Evolutionary conservation across 768 basidiomycete species (phyloP).

Genomic region (Amyloporia xantha): DNA sequence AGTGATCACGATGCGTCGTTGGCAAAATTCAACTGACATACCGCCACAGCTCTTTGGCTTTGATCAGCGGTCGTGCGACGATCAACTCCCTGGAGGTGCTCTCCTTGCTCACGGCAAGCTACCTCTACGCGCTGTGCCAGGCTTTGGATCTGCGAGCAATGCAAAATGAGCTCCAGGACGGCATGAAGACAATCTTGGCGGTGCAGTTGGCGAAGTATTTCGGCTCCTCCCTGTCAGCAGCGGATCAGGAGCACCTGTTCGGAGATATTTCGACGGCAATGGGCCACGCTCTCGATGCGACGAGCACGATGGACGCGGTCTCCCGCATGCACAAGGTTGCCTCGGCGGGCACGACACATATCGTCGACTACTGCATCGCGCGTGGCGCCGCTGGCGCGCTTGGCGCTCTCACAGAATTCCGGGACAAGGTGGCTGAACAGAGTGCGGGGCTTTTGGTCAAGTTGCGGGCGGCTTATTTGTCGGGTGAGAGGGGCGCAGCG

Average conservation of each 20-base stretch:
- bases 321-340: conserved; percentile 70
- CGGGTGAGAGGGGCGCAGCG: conserved; percentile 49
- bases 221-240: conserved; percentile 30
- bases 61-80: conserved; percentile 79
- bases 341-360: conserved; percentile 47
- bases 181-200: conserved; percentile 39
- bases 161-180: conserved; percentile 55
- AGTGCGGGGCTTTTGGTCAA: conserved; percentile 38
- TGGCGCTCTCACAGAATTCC: conserved; percentile 44
- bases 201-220: conserved; percentile 46
- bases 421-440: conserved; percentile 43
- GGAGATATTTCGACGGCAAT: conserved; percentile 37
- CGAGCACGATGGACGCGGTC: conserved; percentile 64
- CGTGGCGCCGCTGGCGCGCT: conserved; percentile 16
- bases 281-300: conserved; percentile 49
- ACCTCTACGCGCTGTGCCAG: conserved; percentile 75
- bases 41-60: conserved; percentile 67
- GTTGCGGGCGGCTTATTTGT: conserved; percentile 51
- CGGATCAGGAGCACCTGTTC: conserved; percentile 28
- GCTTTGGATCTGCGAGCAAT: conserved; percentile 81
- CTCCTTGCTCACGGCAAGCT: conserved; percentile 65
- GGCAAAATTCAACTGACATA: not conserved
- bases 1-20: conserved; percentile 21
- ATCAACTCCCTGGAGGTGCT: conserved; percentile 73
- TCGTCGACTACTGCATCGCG: conserved; percentile 53